Evolutionary conservation across 345 rosid species (phyloP), one percentile per base, ranked within the genome.

Genomic region (Gossypium stocksii): DNA sequence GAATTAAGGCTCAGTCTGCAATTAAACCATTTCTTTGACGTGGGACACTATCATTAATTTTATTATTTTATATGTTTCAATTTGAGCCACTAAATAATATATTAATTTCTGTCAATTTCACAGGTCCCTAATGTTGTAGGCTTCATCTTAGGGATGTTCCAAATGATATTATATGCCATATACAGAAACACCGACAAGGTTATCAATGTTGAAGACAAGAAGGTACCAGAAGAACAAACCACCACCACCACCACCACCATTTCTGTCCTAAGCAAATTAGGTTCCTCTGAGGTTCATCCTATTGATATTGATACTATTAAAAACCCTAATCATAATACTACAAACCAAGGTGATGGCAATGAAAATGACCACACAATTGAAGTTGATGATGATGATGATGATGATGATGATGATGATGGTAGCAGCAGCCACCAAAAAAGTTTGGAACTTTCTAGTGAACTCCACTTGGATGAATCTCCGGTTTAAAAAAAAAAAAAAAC

Each of bases 111-210:
- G 64, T 59, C 7, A 44, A 16, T 29, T 11, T 20, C 38, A 44
- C 83, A 94, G 98, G 80, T 90, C 9, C 97, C 98, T 38, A 94
- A 94, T 63, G 73, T 94, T 9, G 8, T 88, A 34, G 98, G 98
- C 22, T 85, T 94, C 76, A 11, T 83, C 70, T 54, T 94, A 66
- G 98, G 98, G 53, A 60, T 90, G 71, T 29, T 84, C 56, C 98
- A 92, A 81, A 94, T 92, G 97, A 2, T 81, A 16, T 71, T 94
- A 29, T 90, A 94, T 70, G 82, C 79, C 11, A 53, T 83, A 6
- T 92, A 85, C 87, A 87, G 83, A 23, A 85, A 85, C 53, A 53
- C 83, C 14, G 70, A 70, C 54, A 74, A 77, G 62, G 82, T 58
- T 0, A 34, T 34, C 7, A 34, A 34, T 34, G 59, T 71, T 3